Percentiles rank a stretch among this genome's conserved stretches.
Evolutionary conservation across 139 green algal species (phyloP).

Genomic region (Chlamydomonas applanata): DNA sequence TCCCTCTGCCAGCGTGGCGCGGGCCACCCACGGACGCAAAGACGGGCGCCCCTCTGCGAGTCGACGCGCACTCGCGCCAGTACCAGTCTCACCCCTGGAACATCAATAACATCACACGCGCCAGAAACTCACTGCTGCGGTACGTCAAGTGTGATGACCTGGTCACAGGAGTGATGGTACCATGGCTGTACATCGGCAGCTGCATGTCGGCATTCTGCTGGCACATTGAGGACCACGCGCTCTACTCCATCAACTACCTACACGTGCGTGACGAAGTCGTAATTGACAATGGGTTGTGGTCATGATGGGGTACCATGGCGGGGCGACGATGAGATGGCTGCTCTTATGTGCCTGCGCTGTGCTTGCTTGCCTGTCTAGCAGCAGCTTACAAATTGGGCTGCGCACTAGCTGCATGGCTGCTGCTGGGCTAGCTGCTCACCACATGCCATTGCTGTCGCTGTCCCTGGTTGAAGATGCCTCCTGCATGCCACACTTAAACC

Average conservation of each 20-base stretch:
- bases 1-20: conserved; percentile 35
- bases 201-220: conserved; percentile 78
- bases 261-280: conserved; percentile 68
- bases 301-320: no score
- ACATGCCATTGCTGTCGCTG: no score
- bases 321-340: no score
- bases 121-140: conserved; percentile 25
- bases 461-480: no score
- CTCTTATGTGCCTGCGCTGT: no score
- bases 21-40: neutral
- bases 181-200: conserved; percentile 85
- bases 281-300: no score
- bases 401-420: no score
- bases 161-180: conserved; percentile 65
- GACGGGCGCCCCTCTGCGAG: neutral
- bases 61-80: neutral
- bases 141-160: conserved; percentile 29
- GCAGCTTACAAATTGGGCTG: neutral
- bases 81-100: conserved; percentile 46
- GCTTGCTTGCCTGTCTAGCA: neutral
- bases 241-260: conserved; percentile 93
- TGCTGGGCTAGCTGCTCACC: no score
- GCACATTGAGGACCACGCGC: conserved; percentile 88
- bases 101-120: conserved; percentile 35
- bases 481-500: no score